Evolutionary conservation across 1,284 basidiomycete genomes (phyloP).

Genomic region (Trichosporon coremiiforme): DNA sequence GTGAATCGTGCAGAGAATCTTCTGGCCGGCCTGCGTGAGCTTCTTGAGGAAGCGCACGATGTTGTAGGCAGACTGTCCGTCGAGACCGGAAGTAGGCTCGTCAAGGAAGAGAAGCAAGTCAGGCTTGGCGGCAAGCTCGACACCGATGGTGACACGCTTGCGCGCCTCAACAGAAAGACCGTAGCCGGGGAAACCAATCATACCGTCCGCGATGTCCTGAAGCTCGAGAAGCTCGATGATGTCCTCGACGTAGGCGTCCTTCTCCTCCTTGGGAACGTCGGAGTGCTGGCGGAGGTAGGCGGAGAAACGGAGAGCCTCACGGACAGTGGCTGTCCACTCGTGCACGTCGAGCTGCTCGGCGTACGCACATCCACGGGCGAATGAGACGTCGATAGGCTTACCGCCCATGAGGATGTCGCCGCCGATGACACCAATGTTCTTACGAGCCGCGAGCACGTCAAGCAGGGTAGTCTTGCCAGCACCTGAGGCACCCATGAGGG

Average conservation of each 20-base stretch:
- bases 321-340: constrained; percentile 72
- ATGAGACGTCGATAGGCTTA: constrained; percentile 57
- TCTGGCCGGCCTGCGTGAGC: constrained; percentile 71
- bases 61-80: constrained; percentile 64
- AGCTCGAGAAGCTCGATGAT: constrained; percentile 61
- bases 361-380: constrained; percentile 61
- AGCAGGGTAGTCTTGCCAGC: constrained; percentile 62
- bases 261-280: constrained; percentile 59
- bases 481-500: constrained; percentile 65
- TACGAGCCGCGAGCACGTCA: constrained; percentile 61
- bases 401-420: constrained; percentile 62
- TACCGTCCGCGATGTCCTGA: constrained; percentile 60
- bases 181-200: constrained; percentile 58
- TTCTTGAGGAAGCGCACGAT: constrained; percentile 58
- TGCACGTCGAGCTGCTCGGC: constrained; percentile 71
- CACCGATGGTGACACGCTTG: constrained; percentile 65
- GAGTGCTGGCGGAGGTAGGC: constrained; percentile 64
- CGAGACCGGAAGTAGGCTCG: constrained; percentile 63
- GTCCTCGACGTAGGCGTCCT: constrained; percentile 61
- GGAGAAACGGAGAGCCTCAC: constrained; percentile 64
- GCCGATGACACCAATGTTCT: constrained; percentile 60
- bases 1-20: constrained; percentile 57
- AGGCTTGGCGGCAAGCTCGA: constrained; percentile 65
- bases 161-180: constrained; percentile 61
- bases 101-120: constrained; percentile 63